These are phyloP conservation scores for Cubamyces lactineus DNA, from an alignment of 768 basidiomycete species.

Conservation along the genomic window DNA sequence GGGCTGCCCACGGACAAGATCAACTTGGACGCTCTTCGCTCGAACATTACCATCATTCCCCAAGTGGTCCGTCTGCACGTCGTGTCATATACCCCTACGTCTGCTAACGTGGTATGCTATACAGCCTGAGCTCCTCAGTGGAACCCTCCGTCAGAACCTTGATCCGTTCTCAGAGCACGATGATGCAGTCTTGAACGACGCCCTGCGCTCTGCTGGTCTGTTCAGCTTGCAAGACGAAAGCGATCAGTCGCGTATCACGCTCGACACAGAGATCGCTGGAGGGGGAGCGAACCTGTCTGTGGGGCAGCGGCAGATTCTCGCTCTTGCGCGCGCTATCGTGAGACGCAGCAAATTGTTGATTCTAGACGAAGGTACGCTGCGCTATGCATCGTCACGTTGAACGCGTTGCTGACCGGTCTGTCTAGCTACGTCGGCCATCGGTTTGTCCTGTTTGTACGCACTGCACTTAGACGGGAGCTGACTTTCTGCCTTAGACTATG, in stretches of 20 bases:
- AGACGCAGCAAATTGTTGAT: slow-evolving; percentile 48
- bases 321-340: slow-evolving; percentile 48
- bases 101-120: not conserved
- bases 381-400: not conserved
- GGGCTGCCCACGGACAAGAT: slow-evolving; percentile 43
- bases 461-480: not conserved
- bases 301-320: slow-evolving; percentile 49
- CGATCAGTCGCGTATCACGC: slow-evolving; percentile 35
- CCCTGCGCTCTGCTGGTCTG: slow-evolving; percentile 45
- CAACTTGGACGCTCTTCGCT: slow-evolving; percentile 50
- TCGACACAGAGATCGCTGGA: slow-evolving; percentile 34
- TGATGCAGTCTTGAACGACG: slow-evolving; percentile 45
- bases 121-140: slow-evolving; percentile 46
- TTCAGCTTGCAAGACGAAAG: slow-evolving; percentile 32
- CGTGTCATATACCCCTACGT: slow-evolving; percentile 5
- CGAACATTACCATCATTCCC: slow-evolving; percentile 50
- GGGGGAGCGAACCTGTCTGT: slow-evolving; percentile 40
- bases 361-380: slow-evolving; percentile 42
- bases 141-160: slow-evolving; percentile 50
- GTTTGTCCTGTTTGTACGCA: not conserved
- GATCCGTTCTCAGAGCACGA: slow-evolving; percentile 55
- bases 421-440: slow-evolving; percentile 35
- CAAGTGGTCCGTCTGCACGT: slow-evolving; percentile 38
- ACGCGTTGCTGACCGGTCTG: not conserved
- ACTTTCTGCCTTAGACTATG: slow-evolving; percentile 42